Evolutionary conservation across 2,329 filamentous ascomycete genomes (phyloP).

Genomic region (Penicillium sp.): DNA sequence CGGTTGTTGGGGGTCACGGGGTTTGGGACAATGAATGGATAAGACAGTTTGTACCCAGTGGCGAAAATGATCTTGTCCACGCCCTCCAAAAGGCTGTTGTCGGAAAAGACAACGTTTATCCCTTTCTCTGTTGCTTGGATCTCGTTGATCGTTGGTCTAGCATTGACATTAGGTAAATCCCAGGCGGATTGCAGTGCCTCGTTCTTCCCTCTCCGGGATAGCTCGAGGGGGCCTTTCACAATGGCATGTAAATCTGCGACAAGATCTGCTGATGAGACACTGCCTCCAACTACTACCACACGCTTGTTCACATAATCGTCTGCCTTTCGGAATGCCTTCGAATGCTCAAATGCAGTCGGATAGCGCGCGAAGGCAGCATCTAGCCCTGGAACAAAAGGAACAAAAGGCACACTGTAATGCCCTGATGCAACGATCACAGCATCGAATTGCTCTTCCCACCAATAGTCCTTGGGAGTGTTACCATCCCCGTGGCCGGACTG

Average conservation of each 20-base stretch:
- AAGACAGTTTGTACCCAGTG: slow-evolving; percentile 30
- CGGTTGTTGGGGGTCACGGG: slow-evolving; percentile 25
- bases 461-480: slow-evolving; percentile 27
- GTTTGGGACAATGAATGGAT: slow-evolving; percentile 29
- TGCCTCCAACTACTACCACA: slow-evolving; percentile 32
- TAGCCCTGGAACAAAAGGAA: slow-evolving; percentile 40
- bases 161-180: slow-evolving; percentile 25
- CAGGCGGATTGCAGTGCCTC: slow-evolving; percentile 22
- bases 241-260: slow-evolving; percentile 25
- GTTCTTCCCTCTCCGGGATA: slow-evolving; percentile 22
- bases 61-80: slow-evolving; percentile 34
- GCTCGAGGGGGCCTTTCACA: slow-evolving; percentile 21
- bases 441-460: slow-evolving; percentile 44
- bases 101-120: slow-evolving; percentile 21
- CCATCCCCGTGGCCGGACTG: slow-evolving; percentile 12
- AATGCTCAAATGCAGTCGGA: slow-evolving; percentile 39
- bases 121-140: slow-evolving; percentile 2
- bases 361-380: slow-evolving; percentile 29
- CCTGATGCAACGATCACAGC: slow-evolving; percentile 44
- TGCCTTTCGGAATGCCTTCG: slow-evolving; percentile 34
- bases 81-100: slow-evolving; percentile 14
- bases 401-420: slow-evolving; percentile 42
- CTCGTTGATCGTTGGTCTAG: slow-evolving; percentile 18
- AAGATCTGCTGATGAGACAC: slow-evolving; percentile 31
- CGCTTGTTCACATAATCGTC: slow-evolving; percentile 39